A percentile compares a stretch with the other conserved stretches of the same genome.
Conservation (phyloP, 2,329 filamentous ascomycete species). For the Fusarium sp. region DNA sequence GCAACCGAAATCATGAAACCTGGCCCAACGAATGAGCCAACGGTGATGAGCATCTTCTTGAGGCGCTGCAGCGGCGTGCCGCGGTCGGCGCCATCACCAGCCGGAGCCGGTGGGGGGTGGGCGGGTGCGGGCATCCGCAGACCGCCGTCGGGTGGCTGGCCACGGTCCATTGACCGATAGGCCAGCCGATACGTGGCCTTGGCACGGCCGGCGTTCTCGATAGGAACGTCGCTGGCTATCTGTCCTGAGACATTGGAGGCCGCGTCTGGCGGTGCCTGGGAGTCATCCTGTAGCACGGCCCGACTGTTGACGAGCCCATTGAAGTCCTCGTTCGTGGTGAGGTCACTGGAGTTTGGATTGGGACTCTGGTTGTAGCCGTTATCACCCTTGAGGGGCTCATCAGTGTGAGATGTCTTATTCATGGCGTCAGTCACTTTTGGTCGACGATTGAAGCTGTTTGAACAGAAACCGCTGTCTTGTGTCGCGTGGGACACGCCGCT, state of each 20-base stretch:
- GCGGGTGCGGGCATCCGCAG: background rate
- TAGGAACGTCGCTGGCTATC: background rate
- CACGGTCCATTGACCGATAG: background rate
- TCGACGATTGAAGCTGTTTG: background rate
- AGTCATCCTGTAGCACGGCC: background rate
- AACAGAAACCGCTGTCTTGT: background rate
- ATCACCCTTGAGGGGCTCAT: background rate
- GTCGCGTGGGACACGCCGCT: background rate
- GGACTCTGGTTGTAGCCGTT: background rate
- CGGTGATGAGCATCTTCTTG: background rate
- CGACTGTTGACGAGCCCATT: background rate
- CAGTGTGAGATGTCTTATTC: background rate
- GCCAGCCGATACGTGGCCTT: background rate
- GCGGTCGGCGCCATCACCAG: background rate
- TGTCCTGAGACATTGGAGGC: background rate
- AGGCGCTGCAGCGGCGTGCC: background rate
- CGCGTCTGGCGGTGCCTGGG: background rate
- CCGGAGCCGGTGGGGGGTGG: background rate
- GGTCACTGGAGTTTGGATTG: background rate
- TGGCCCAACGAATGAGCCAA: slow-evolving; percentile 67
- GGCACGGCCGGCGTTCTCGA: background rate
- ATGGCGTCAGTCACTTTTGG: background rate
- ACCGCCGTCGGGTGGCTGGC: background rate
- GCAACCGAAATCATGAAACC: slow-evolving; percentile 74
- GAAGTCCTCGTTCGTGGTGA: background rate